phyloP scores from a whole-genome alignment of 2,329 filamentous ascomycete genomes.

The Trichoderma guizhouense region DNA sequence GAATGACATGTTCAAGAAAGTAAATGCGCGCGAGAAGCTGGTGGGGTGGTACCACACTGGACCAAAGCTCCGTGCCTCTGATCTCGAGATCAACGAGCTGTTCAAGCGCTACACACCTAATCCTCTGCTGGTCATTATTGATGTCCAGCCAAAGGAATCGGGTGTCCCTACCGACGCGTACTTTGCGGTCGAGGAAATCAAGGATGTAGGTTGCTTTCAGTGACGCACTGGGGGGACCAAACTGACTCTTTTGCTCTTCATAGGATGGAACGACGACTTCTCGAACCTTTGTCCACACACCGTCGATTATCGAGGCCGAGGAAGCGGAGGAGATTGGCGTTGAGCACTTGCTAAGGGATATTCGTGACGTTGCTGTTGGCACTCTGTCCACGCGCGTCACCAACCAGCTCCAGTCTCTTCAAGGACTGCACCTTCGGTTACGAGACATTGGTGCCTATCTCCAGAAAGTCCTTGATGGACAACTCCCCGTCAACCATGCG shows the following conservation, averaged over 20 bases:
- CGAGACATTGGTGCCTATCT: constrained; percentile 95
- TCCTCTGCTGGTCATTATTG: constrained; percentile 93
- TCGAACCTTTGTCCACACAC: constrained; percentile 97
- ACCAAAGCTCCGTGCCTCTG: constrained; percentile 91
- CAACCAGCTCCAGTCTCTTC: constrained; percentile 93
- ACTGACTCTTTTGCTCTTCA: constrained; percentile 15
- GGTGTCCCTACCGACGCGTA: constrained; percentile 98
- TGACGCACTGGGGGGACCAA: background rate
- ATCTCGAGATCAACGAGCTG: constrained; percentile 98
- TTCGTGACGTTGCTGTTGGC: constrained; percentile 94
- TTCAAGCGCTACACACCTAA: constrained; percentile 99
- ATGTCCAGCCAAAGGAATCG: constrained; percentile 96
- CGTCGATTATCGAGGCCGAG: constrained; percentile 96
- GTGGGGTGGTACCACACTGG: constrained; percentile 99
- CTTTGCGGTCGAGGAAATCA: constrained; percentile 99
- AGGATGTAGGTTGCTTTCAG: constrained; percentile 63
- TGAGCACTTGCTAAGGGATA: constrained; percentile 94
- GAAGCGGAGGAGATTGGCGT: constrained; percentile 99
- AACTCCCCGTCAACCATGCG: constrained; percentile 93
- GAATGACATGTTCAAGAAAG: constrained; percentile 99
- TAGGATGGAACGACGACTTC: constrained; percentile 95
- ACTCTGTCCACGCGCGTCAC: constrained; percentile 96
- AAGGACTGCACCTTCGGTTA: constrained; percentile 90
- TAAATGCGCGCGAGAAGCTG: constrained; percentile 97
- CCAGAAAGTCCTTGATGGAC: constrained; percentile 89